These are phyloP conservation scores for Lentinus tigrinus DNA, from an alignment of 768 basidiomycete genomes.

Conservation along the genomic window DNA sequence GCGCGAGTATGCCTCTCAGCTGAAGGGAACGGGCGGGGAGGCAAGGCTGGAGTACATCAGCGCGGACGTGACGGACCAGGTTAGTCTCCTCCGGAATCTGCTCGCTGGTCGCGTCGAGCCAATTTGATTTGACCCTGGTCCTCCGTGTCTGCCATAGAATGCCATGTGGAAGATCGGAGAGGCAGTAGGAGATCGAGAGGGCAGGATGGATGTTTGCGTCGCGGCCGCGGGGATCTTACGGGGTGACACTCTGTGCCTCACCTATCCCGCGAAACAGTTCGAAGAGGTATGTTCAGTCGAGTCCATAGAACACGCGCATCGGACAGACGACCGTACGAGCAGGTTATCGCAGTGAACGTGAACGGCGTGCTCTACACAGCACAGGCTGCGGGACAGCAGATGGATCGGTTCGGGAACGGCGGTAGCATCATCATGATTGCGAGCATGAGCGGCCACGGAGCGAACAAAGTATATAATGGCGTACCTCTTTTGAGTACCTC, in stretches of 20 bases:
- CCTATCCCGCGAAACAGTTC: conserved; percentile 65
- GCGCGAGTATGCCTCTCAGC: conserved; percentile 39
- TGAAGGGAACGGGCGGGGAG: conserved; percentile 18
- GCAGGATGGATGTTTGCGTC: conserved; percentile 71
- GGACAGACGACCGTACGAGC: neutral
- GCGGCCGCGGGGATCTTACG: conserved; percentile 73
- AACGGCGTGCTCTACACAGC: conserved; percentile 38
- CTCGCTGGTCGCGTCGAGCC: too few species aligned
- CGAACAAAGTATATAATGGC: conserved; percentile 47
- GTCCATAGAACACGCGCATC: too few species aligned
- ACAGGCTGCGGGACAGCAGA: conserved; percentile 36
- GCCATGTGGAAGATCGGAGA: conserved; percentile 50
- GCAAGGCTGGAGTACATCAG: conserved; percentile 58
- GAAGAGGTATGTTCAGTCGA: conserved; percentile 41
- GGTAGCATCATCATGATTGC: conserved; percentile 44
- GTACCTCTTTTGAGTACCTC: neutral
- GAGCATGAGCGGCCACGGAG: conserved; percentile 47
- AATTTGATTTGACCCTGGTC: too few species aligned
- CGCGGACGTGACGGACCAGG: conserved; percentile 66
- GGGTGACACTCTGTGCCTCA: conserved; percentile 56
- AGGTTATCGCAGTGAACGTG: conserved; percentile 67
- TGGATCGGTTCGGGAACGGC: conserved; percentile 32
- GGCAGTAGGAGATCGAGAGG: conserved; percentile 64
- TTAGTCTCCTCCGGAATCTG: too few species aligned
- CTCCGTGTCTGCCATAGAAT: too few species aligned